Base-by-base conservation (phyloP, 2,329 filamentous ascomycete species). In the Thielaviopsis populi region DNA sequence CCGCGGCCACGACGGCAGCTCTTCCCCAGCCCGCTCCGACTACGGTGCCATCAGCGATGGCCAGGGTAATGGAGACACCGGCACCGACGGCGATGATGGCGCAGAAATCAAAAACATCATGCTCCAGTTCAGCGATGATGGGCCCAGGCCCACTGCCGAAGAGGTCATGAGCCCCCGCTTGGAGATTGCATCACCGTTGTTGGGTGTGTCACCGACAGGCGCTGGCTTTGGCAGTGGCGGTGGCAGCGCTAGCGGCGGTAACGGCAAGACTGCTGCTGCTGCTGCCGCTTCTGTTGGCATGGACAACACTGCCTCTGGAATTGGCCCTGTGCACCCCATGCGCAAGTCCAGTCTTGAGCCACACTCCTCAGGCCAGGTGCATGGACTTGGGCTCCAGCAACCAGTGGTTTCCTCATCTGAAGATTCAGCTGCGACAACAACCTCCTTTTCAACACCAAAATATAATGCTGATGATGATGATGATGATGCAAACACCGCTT, bases 71-170 rank as follows among this genome's bases (percentile, higher is more conserved):
- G 83, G 84, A 70, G 80, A 83, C 63, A 10, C 53, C 2, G 30
- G 53, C 1, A 81, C 83, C 24, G 85, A 91, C 59, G 82, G 82
- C 61, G 84, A 83, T 61, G 89, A 88, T 1, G 83, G 84, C 66
- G 86, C 87, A 5, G 94, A 99, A 75, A 96, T 99, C 66, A 89
- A 96, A 74, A 95, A 83, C 72, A 97, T 99, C 72, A 97, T 99
- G 89, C 89, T 90, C 67, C 94, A 97, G 74, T 97, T 97, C 69
- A 86, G 87, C 69, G 85, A 89, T 70, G 83, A 83, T 61, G 83
- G 83, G 33, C 83, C 84, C 61, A 88, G 85, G 0, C 87, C 85
- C 1, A 86, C 80, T 4, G 84, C 82, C 67, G 86, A 92, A 61
- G 89, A 95, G 73, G 90, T 96, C 71, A 95, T 96, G 90, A 96